phyloP scores from a whole-genome alignment of 768 basidiomycete species.

The Leccinum barrowsii region DNA sequence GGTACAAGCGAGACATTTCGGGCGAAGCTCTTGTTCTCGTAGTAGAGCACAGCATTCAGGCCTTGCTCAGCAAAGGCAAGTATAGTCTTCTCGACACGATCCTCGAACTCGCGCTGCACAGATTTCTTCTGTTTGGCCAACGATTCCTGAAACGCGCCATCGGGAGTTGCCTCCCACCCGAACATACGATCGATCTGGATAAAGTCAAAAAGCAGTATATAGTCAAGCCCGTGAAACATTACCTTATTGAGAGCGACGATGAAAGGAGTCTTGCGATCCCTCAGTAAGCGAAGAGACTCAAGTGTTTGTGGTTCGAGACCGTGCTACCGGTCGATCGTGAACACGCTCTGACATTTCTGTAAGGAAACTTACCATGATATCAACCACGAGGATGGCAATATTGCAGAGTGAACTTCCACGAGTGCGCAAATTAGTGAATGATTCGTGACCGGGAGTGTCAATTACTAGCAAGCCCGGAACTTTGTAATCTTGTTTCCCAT shows the following conservation, averaged over 20 bases:
- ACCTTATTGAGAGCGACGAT: constrained; percentile 98
- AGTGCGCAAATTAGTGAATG: constrained; percentile 93
- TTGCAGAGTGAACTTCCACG: constrained; percentile 97
- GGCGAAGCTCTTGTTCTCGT: constrained; percentile 94
- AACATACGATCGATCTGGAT: constrained; percentile 94
- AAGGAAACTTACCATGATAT: constrained; percentile 76
- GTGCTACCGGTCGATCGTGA: constrained; percentile 52
- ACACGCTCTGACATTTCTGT: not conserved
- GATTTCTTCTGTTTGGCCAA: constrained; percentile 74
- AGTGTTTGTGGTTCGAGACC: constrained; percentile 97
- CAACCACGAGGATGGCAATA: constrained; percentile 97
- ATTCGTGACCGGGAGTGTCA: constrained; percentile 99
- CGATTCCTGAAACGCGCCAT: constrained; percentile 90
- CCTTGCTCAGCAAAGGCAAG: constrained; percentile 98
- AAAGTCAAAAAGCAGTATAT: constrained; percentile 6
- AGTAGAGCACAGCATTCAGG: constrained; percentile 91
- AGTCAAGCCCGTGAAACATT: constrained; percentile 1
- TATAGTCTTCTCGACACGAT: constrained; percentile 79
- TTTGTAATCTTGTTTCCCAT: constrained; percentile 86
- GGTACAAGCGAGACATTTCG: constrained; percentile 95
- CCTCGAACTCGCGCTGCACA: constrained; percentile 90
- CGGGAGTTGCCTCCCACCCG: constrained; percentile 87
- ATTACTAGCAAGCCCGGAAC: constrained; percentile 94
- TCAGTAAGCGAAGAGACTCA: constrained; percentile 88
- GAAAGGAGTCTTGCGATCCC: constrained; percentile 95